Conservation (phyloP, 345 rosid species). For the Noccaea caerulescens region DNA sequence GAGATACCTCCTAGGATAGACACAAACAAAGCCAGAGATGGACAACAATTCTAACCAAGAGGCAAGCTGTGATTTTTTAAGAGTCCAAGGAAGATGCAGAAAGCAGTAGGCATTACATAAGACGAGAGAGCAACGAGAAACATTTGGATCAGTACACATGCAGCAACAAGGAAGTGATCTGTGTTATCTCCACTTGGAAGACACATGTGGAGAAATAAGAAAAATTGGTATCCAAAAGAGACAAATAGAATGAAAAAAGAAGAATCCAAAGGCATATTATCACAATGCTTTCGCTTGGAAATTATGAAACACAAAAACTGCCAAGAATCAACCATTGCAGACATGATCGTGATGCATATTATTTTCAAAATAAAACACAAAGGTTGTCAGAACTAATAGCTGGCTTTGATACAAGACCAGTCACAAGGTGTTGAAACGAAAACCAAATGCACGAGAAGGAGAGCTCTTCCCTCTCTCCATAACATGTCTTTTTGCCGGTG, state of each 20-base stretch:
- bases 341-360: conserved; percentile 32
- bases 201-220: neutral
- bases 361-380: conserved; percentile 27
- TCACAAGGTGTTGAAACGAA: conserved; percentile 17
- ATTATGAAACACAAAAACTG: conserved; percentile 19
- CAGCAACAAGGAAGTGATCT: neutral
- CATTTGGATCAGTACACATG: neutral
- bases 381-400: conserved; percentile 12
- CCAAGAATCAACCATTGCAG: conserved; percentile 33
- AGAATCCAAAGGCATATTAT: conserved; percentile 3
- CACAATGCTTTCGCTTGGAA: conserved; percentile 14
- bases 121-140: conserved; percentile 1
- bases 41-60: conserved; percentile 13
- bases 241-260: neutral
- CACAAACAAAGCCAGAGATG: conserved; percentile 16
- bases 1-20: neutral
- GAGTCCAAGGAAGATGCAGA: neutral
- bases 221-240: neutral
- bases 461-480: conserved; percentile 5
- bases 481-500: neutral
- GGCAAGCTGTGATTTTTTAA: neutral
- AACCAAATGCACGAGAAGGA: conserved; percentile 29
- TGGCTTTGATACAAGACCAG: conserved; percentile 31
- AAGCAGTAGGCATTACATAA: neutral
- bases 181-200: neutral